Conservation (phyloP, 768 basidiomycete species). For the Crassisporium funariophilum region DNA sequence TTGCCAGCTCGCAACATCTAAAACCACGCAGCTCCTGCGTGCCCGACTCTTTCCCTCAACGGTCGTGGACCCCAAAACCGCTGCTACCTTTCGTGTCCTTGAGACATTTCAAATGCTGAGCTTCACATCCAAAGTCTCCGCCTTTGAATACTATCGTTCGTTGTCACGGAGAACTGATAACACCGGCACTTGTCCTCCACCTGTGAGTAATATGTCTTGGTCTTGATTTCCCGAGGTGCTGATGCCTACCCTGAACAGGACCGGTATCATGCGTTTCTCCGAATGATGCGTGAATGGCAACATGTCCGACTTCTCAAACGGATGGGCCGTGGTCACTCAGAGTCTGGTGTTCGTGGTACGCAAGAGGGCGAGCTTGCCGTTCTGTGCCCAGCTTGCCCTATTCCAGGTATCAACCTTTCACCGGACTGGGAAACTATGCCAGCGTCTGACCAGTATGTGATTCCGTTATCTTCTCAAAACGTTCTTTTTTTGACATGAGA, state of each 20-base stretch:
- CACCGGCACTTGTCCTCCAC: constrained; percentile 17
- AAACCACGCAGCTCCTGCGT: constrained; percentile 33
- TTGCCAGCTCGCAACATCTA: constrained; percentile 18
- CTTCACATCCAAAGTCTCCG: constrained; percentile 33
- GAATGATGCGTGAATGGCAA: constrained; percentile 21
- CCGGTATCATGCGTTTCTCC: constrained; percentile 16
- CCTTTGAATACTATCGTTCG: constrained; percentile 32
- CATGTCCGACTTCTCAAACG: constrained; percentile 21
- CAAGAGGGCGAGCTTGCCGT: constrained; percentile 20
- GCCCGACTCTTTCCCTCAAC: constrained; percentile 33
- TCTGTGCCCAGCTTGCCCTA: constrained; percentile 24
- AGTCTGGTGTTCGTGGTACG: constrained; percentile 10
- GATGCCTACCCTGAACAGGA: constrained; percentile 14
- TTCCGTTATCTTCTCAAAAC: not conserved
- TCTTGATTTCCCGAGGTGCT: not conserved
- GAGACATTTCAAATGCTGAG: constrained; percentile 33
- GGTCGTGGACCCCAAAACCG: constrained; percentile 24
- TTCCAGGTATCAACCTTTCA: constrained; percentile 22
- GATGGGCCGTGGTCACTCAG: constrained; percentile 14
- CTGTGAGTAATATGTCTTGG: constrained; percentile 13
- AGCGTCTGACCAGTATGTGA: constrained; percentile 9
- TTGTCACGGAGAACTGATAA: constrained; percentile 32
- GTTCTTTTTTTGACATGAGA: constrained; percentile 2
- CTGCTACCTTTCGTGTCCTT: constrained; percentile 30
- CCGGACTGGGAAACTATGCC: constrained; percentile 14